A percentile compares a stretch with the other conserved stretches of the same genome.
Evolutionary conservation across 257 asterid genomes (phyloP).

Genomic region (Nicotiana knightiana): DNA sequence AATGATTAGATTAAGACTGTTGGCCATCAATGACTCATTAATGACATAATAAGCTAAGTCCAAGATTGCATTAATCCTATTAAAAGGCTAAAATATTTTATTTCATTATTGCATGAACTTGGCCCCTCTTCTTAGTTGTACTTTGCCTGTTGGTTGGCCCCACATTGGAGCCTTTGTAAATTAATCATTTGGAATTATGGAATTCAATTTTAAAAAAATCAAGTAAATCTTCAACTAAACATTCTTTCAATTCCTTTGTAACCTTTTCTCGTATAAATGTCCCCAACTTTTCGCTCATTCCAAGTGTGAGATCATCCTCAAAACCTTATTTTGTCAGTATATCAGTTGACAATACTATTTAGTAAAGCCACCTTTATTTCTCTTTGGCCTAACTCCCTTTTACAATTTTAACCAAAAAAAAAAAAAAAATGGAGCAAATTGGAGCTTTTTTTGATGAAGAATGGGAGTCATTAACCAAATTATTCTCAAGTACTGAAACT

Average conservation of each 20-base stretch:
- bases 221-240: conserved; percentile 41
- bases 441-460: conserved; percentile 64
- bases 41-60: conserved; percentile 13
- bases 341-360: not conserved
- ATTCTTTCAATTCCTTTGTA: conserved; percentile 14
- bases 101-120: conserved; percentile 37
- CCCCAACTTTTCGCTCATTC: conserved; percentile 16
- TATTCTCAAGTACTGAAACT: conserved; percentile 44
- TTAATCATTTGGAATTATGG: conserved; percentile 24
- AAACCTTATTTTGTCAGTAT: conserved; percentile 3
- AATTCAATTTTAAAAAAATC: conserved; percentile 21
- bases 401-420: not conserved
- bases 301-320: conserved; percentile 21
- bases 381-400: not conserved
- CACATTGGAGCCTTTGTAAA: conserved; percentile 36
- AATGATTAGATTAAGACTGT: conserved; percentile 21
- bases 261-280: conserved; percentile 41
- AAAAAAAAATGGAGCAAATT: conserved; percentile 34
- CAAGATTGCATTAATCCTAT: conserved; percentile 17
- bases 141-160: conserved; percentile 50
- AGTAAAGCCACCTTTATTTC: not conserved
- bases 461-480: conserved; percentile 57
- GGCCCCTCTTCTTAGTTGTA: conserved; percentile 50
- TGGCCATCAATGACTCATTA: conserved; percentile 16
- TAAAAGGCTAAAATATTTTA: conserved; percentile 11